Base-by-base conservation (phyloP, 768 basidiomycete genomes). In the Lentinus brumalis region DNA sequence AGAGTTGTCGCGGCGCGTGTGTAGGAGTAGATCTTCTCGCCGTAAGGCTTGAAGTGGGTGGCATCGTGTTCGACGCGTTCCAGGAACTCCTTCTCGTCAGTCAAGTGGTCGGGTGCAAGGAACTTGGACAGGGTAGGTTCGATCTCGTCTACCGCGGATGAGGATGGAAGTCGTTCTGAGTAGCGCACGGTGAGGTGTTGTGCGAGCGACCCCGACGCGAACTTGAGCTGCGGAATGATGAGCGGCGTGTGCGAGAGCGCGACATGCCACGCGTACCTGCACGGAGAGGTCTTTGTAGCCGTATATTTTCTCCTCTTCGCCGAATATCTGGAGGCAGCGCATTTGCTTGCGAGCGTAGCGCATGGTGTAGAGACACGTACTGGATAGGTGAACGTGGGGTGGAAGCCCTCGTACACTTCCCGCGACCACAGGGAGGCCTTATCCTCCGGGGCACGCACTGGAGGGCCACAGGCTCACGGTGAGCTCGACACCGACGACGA, bases 271-370 rank as follows among this genome's bases (percentile, higher is more conserved):
- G 75, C 87, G 63, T 70, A 97, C 95, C 71, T 96, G 86, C 67
- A 98, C 88, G 30, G 82, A 72, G 38, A 99, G 81, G 69, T 88
- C 88, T 62, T 86, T 83, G 76, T 97, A 98, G 2, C 96, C 96
- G 72, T 96, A 98, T 57, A 98, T 89, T 77, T 88, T 95, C 77
- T 99, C 95, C 55, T 96, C 91, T 68, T 98, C 94, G 54, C 96
- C 96, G 70, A 87, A 98, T 69, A 99, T 95, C 92, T 94, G 50
- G 18, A 31, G 12, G 11, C 18, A 14, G 41, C 16, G 39, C n/a
- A 39, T 9, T 53, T 45, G 61, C n/a, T 50, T 41, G 18, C 21
- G 38, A 30, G 42, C 32, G n/a, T 29, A 31, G 32, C 32, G 29
- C 16, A 21, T 10, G 44, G 16, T 3, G 21, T 18, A 6, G 21